A percentile compares a stretch with the other conserved stretches of the same genome.
Conservation (phyloP, 352 stramenopile genomes). For the Globisporangium paroecandrum region DNA sequence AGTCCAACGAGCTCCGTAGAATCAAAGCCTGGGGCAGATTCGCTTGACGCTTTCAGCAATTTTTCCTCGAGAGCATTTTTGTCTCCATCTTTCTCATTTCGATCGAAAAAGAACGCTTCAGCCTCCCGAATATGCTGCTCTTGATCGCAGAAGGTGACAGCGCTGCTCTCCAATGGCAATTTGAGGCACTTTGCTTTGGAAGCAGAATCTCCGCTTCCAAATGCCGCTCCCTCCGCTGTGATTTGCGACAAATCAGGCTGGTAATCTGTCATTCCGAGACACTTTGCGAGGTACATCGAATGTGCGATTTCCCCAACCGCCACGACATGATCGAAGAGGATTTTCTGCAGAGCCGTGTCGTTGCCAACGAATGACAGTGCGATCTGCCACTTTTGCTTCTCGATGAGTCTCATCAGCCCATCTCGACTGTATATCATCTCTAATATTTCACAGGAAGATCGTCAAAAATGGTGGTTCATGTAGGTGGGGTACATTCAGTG, state of each 20-base stretch:
- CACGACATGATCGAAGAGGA: slow-evolving; percentile 48
- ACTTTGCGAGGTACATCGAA: slow-evolving; percentile 30
- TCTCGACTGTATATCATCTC: slow-evolving; percentile 65
- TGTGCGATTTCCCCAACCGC: slow-evolving; percentile 28
- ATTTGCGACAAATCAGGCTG: slow-evolving; percentile 23
- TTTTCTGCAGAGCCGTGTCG: slow-evolving; percentile 39
- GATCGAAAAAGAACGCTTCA: slow-evolving; percentile 27
- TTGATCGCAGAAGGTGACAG: slow-evolving; percentile 42
- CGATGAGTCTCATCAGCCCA: slow-evolving; percentile 50
- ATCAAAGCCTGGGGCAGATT: neutral
- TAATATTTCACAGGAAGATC: slow-evolving; percentile 7
- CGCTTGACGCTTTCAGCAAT: neutral
- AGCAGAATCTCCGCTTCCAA: slow-evolving; percentile 6
- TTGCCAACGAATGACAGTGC: slow-evolving; percentile 61
- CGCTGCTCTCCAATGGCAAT: slow-evolving; percentile 19
- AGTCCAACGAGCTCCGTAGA: slow-evolving; percentile 33
- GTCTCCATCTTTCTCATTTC: neutral
- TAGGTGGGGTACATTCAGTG: neutral
- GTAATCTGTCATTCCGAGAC: slow-evolving; percentile 39
- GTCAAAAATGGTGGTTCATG: neutral
- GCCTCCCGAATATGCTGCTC: slow-evolving; percentile 25
- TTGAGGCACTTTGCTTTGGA: slow-evolving; percentile 23
- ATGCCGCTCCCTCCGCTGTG: slow-evolving; percentile 7
- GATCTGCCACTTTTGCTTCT: slow-evolving; percentile 59
- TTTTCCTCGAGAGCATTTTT: neutral